Evolutionary conservation across 2,329 filamentous ascomycete genomes (phyloP).

Genomic region (Penicillium sumatraense): DNA sequence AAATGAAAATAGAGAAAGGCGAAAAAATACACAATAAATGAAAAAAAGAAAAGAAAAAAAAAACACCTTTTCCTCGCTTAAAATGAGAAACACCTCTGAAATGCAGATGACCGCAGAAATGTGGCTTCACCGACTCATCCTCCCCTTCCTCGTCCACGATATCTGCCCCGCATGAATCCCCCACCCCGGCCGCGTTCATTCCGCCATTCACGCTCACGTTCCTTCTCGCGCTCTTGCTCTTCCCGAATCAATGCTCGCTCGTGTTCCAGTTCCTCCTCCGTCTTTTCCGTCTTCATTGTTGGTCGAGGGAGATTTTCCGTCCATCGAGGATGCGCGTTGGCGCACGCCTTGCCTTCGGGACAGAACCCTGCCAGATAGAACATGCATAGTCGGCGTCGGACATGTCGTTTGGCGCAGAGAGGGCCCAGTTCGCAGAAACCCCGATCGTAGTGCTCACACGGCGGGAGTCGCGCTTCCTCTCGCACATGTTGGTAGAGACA

Average conservation of each 20-base stretch:
- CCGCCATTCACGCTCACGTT: slow-evolving; percentile 59
- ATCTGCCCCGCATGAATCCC: slow-evolving; percentile 49
- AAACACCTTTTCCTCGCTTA: background rate
- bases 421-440: slow-evolving; percentile 94
- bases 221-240: slow-evolving; percentile 61
- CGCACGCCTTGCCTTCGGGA: slow-evolving; percentile 77
- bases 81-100: slow-evolving; percentile 7
- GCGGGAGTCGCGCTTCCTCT: slow-evolving; percentile 75
- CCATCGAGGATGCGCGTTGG: slow-evolving; percentile 82
- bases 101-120: slow-evolving; percentile 8
- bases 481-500: slow-evolving; percentile 92
- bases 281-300: slow-evolving; percentile 69
- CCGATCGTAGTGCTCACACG: slow-evolving; percentile 89
- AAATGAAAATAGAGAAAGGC: background rate
- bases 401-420: slow-evolving; percentile 84
- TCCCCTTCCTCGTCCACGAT: slow-evolving; percentile 53
- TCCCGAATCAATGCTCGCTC: slow-evolving; percentile 61
- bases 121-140: background rate
- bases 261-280: slow-evolving; percentile 68
- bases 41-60: background rate
- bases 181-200: slow-evolving; percentile 57
- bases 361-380: slow-evolving; percentile 96
- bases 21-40: background rate
- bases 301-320: slow-evolving; percentile 65
- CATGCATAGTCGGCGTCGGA: slow-evolving; percentile 76